Percentiles rank a stretch among this genome's conserved stretches.
Evolutionary conservation across 164 flowering plant species (phyloP).

Genomic region (Vitis amurensis): DNA sequence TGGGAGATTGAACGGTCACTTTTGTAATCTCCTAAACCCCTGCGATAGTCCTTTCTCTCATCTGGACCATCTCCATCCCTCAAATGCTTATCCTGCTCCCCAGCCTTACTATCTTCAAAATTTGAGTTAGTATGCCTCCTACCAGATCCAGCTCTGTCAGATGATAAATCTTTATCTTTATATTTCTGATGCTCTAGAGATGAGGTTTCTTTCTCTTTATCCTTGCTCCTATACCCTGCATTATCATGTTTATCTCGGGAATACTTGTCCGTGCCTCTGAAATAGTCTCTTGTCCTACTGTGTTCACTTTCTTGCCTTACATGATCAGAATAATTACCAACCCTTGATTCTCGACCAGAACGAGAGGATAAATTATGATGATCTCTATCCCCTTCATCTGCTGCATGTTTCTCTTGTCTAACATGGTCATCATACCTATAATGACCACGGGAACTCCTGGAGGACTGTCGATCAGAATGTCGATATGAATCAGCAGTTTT

Average conservation of each 20-base stretch:
- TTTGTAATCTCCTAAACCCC: constrained; percentile 44
- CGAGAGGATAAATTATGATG: constrained; percentile 42
- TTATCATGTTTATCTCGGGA: constrained; percentile 51
- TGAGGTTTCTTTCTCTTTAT: constrained; percentile 40
- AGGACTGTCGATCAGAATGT: constrained; percentile 49
- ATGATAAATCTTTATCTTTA: constrained; percentile 32
- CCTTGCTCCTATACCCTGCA: constrained; percentile 44
- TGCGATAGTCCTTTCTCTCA: constrained; percentile 40
- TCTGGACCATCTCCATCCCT: constrained; percentile 43
- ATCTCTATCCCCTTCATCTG: constrained; percentile 49
- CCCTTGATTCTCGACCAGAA: constrained; percentile 51
- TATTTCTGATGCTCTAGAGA: constrained; percentile 30
- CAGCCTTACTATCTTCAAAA: constrained; percentile 22
- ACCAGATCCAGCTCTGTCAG: constrained; percentile 39
- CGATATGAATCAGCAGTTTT: constrained; percentile 48
- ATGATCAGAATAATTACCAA: constrained; percentile 32
- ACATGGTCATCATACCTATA: constrained; percentile 53
- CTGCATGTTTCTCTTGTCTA: constrained; percentile 38
- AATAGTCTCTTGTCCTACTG: constrained; percentile 46
- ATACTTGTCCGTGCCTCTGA: constrained; percentile 40
- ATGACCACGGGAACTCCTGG: constrained; percentile 47
- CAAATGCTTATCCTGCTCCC: constrained; percentile 36
- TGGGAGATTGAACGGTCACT: constrained; percentile 24
- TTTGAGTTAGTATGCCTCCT: constrained; percentile 25
- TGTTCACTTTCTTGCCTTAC: constrained; percentile 43